Percentiles rank a stretch among this genome's conserved stretches.
phyloP scores from a whole-genome alignment of 192 early-diverging fungal genomes.

The Linnemannia exigua region DNA sequence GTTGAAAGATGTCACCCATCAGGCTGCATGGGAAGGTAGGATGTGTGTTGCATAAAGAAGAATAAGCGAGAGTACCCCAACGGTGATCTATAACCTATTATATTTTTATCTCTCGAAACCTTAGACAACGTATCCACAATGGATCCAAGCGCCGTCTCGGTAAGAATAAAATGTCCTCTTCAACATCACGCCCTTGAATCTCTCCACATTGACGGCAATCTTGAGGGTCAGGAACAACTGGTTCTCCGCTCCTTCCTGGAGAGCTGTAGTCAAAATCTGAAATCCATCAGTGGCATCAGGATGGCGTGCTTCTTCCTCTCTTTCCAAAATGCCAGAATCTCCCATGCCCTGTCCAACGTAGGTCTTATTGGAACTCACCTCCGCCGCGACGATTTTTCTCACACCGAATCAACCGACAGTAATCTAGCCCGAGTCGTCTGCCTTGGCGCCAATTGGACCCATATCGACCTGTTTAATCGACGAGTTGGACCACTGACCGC shows the following conservation, averaged over 20 bases:
- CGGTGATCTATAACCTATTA: no score
- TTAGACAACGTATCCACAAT: not conserved
- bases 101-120: no score
- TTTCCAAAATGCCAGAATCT: not conserved
- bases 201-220: not conserved
- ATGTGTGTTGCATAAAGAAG: no score
- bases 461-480: not conserved
- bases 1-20: not conserved
- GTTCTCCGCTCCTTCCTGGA: not conserved
- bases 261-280: not conserved
- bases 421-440: not conserved
- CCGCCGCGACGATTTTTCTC: not conserved
- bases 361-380: not conserved
- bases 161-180: not conserved
- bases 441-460: not conserved
- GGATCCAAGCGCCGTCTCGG: no score
- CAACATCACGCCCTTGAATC: constrained; percentile 10
- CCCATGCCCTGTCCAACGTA: not conserved
- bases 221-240: not conserved
- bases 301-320: no score
- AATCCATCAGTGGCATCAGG: no score
- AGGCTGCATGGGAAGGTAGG: not conserved
- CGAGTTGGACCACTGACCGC: not conserved
- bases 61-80: no score
- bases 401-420: no score